Evolutionary conservation across 2,329 filamentous ascomycete species (phyloP), one percentile per base, ranked within the genome.

Genomic region (Penicillium olsonii): DNA sequence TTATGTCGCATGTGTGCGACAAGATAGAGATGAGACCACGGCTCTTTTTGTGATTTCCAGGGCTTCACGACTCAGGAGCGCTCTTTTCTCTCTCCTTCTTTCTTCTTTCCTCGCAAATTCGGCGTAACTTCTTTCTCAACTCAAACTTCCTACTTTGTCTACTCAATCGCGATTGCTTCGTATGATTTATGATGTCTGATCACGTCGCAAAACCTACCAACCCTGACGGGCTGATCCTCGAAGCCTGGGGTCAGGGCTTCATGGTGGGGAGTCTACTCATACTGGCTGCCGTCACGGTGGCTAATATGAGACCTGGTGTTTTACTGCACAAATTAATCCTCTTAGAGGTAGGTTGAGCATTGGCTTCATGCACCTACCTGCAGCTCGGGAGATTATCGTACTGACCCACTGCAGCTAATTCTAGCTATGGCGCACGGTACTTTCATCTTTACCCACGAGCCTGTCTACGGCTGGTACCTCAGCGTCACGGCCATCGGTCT

Each of bases 401-500:
- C 42, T 49, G 18, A 50, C 18, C 7, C 5, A 19, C 2, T 19
- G 15, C 43, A 82, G 79, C 70, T 84, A 14, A 55, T 84, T n/a
- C 69, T 83, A 5, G 81, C 78, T 4, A 73, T 81, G 51, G 75
- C 77, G 42, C 80, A 84, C 60, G 81, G 81, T 7, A 81, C 81
- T 50, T 84, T 83, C 63, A 78, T 83, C 29, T 84, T 85, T 67
- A 75, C 78, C 45, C 69, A 76, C 52, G 74, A 73, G 8, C 80
- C 80, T 0, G 72, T 73, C 3, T 84, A 84, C 60, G 82, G 80
- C 41, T 87, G 84, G 84, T 87, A 84, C 66, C 73, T 87, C 2
- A 83, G 81, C 2, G 71, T 76, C 19, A 83, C 80, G 2, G 83
- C 81, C 7, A 78, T 85, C 7, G 76, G 81, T 15, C 75, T 87